Conservation (phyloP, 1,284 basidiomycete species). For the Sporisorium exsertum region DNA sequence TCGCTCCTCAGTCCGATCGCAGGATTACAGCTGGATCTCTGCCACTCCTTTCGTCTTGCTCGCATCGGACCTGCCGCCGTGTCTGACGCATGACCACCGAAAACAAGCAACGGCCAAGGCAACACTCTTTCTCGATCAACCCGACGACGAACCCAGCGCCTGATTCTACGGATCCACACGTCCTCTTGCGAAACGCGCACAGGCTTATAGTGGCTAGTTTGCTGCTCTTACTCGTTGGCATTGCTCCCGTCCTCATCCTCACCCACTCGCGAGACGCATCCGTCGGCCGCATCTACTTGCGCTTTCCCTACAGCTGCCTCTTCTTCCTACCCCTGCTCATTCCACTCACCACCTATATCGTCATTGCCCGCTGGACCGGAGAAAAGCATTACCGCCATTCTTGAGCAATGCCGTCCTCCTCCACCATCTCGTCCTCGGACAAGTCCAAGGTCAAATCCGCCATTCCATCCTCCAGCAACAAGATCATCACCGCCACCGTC, state of each 20-base stretch:
- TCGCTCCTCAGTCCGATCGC: background rate
- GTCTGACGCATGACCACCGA: slow-evolving; percentile 16
- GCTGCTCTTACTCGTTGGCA: slow-evolving; percentile 22
- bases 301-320: slow-evolving; percentile 49
- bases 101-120: slow-evolving; percentile 21
- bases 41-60: too few species aligned
- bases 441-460: slow-evolving; percentile 67
- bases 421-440: slow-evolving; percentile 62
- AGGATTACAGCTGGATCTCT: background rate
- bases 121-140: slow-evolving; percentile 31
- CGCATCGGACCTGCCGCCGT: too few species aligned
- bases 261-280: background rate
- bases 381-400: slow-evolving; percentile 58
- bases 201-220: slow-evolving; percentile 28
- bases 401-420: slow-evolving; percentile 61
- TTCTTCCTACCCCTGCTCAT: slow-evolving; percentile 61
- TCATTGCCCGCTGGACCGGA: slow-evolving; percentile 65
- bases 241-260: slow-evolving; percentile 16
- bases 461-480: slow-evolving; percentile 61
- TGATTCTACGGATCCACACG: background rate
- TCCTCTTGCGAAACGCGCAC: slow-evolving; percentile 15
- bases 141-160: background rate
- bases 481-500: slow-evolving; percentile 67
- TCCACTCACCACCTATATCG: slow-evolving; percentile 59
- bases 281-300: slow-evolving; percentile 21